Evolutionary conservation across 2,329 filamentous ascomycete genomes (phyloP).

Genomic region (Pleurostoma richardsiae): DNA sequence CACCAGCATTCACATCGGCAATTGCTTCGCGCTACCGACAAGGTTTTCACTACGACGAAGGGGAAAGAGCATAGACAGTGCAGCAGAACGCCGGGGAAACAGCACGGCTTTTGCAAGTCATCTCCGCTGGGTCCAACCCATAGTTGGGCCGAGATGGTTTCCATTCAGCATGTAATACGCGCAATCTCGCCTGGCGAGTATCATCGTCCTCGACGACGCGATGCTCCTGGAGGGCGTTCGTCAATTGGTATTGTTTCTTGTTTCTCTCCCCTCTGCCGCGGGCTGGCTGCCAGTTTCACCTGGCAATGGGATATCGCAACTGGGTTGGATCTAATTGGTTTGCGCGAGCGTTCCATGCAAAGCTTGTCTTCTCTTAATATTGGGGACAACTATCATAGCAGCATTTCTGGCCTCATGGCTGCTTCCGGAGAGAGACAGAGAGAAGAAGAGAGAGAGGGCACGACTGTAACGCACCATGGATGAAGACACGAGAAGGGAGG

Average conservation of each 20-base stretch:
- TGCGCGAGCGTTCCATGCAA: not conserved
- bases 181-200: slow-evolving; percentile 1
- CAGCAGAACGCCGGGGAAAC: slow-evolving; percentile 5
- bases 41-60: not conserved
- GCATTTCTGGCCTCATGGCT: not conserved
- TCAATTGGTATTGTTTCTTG: not conserved
- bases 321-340: slow-evolving; percentile 5
- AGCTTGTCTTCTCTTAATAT: not conserved
- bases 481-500: not conserved
- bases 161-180: slow-evolving; percentile 1
- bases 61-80: slow-evolving; percentile 6
- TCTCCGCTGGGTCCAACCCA: not conserved
- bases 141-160: not conserved
- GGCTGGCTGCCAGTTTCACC: not conserved
- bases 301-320: not conserved
- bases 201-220: not conserved
- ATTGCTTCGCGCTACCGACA: not conserved
- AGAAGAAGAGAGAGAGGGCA: not conserved
- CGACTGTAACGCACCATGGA: slow-evolving; percentile 2
- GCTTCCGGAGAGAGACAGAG: not conserved
- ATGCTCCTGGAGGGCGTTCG: not conserved
- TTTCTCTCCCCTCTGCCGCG: not conserved
- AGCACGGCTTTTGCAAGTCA: slow-evolving; percentile 1
- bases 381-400: too few relatives aligned
- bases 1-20: not conserved